phyloP scores from a whole-genome alignment of 352 stramenopile species.

The Elongisporangium prolatum region DNA sequence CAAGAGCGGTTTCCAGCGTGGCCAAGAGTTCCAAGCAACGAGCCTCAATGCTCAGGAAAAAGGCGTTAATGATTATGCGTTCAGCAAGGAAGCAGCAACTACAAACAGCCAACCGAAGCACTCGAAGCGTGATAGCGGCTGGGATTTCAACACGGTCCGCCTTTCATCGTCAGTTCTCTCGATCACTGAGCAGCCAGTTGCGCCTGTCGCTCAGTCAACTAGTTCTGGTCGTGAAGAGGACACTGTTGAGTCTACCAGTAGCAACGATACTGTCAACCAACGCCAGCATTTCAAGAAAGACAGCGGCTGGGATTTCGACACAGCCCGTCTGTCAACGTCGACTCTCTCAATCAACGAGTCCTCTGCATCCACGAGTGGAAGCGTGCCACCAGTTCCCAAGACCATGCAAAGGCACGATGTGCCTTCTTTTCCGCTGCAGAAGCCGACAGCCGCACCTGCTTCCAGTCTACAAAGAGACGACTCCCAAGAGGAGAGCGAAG shows the following conservation, averaged over 20 bases:
- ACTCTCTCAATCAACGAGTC: neutral
- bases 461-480: neutral
- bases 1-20: neutral
- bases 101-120: slow-evolving; percentile 18
- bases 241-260: neutral
- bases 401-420: neutral
- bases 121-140: slow-evolving; percentile 47
- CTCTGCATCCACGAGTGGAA: neutral
- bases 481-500: slow-evolving; percentile 11
- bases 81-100: neutral
- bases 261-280: neutral
- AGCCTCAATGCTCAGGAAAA: slow-evolving; percentile 21
- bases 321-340: slow-evolving; percentile 40
- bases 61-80: slow-evolving; percentile 7
- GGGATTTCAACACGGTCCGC: slow-evolving; percentile 77
- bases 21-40: slow-evolving; percentile 12
- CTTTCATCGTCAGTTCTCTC: slow-evolving; percentile 29
- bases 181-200: slow-evolving; percentile 10
- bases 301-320: slow-evolving; percentile 81
- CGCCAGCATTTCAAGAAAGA: slow-evolving; percentile 9
- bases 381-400: neutral
- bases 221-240: slow-evolving; percentile 4
- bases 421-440: neutral
- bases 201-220: slow-evolving; percentile 6
- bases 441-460: neutral